These are phyloP conservation scores for Podila verticillata DNA, from an alignment of 192 early-diverging fungal species.

Conservation along the genomic window DNA sequence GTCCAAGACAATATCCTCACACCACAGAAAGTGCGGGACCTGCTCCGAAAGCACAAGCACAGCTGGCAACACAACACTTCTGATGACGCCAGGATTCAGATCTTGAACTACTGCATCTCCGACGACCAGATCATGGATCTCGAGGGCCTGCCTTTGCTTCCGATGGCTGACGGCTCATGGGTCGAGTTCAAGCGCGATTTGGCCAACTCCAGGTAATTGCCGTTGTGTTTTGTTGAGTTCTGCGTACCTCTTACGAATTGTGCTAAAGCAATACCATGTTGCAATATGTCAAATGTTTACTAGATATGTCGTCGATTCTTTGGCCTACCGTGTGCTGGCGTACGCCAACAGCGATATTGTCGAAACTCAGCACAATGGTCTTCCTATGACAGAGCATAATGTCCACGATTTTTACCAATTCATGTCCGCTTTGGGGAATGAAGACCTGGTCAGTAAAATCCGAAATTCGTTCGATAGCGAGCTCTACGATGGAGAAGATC, in stretches of 20 bases:
- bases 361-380: neutral
- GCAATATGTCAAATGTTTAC: no score
- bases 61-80: neutral
- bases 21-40: constrained; percentile 1
- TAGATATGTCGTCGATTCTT: neutral
- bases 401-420: neutral
- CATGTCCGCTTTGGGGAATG: neutral
- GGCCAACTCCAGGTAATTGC: neutral
- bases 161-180: constrained; percentile 16
- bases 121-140: constrained; percentile 20
- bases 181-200: constrained; percentile 9
- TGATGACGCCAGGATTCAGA: constrained; percentile 1
- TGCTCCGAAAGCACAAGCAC: constrained; percentile 4
- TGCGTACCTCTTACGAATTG: no score
- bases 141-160: constrained; percentile 26
- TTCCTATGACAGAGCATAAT: neutral
- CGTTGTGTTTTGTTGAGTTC: neutral
- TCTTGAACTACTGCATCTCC: constrained; percentile 12
- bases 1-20: constrained; percentile 15
- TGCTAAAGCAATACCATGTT: no score
- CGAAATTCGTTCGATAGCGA: neutral
- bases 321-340: neutral
- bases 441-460: neutral
- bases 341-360: constrained; percentile 14
- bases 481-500: neutral